Conservation (phyloP, 768 basidiomycete species). For the Lactarius tabidus region DNA sequence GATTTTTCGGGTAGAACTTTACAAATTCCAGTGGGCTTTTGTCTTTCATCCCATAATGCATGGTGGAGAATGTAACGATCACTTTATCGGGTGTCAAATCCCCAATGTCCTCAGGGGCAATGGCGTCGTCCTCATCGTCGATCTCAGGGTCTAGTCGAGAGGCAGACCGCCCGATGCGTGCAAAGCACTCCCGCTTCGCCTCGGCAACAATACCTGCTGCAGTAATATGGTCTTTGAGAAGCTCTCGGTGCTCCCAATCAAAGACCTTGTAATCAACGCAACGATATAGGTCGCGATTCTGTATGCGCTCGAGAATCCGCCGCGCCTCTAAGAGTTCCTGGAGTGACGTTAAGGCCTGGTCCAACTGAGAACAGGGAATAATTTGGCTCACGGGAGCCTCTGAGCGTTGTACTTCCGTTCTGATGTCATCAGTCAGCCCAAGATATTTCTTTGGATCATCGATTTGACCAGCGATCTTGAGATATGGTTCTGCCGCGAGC, state of each 20-base stretch:
- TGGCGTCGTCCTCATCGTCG: conserved; percentile 17
- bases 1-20: conserved; percentile 69
- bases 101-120: conserved; percentile 29
- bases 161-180: background rate
- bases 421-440: conserved; percentile 64
- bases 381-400: conserved; percentile 42
- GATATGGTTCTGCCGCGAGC: conserved; percentile 57
- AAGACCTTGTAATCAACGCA: conserved; percentile 63
- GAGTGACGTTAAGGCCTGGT: conserved; percentile 1
- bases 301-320: conserved; percentile 58
- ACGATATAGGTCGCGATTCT: conserved; percentile 61
- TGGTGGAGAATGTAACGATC: conserved; percentile 55
- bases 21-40: conserved; percentile 65
- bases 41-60: conserved; percentile 77
- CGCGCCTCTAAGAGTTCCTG: conserved; percentile 60
- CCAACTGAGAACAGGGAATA: background rate
- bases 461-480: conserved; percentile 57
- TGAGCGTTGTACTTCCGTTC: conserved; percentile 54
- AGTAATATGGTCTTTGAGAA: conserved; percentile 35
- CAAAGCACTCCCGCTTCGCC: conserved; percentile 27
- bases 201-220: conserved; percentile 34
- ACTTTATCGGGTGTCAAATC: conserved; percentile 47
- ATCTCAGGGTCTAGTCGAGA: conserved; percentile 1
- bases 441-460: conserved; percentile 56
- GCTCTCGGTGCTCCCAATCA: conserved; percentile 31